Conservation (phyloP, 352 stramenopile species). For the Pythium aristosporum region DNA sequence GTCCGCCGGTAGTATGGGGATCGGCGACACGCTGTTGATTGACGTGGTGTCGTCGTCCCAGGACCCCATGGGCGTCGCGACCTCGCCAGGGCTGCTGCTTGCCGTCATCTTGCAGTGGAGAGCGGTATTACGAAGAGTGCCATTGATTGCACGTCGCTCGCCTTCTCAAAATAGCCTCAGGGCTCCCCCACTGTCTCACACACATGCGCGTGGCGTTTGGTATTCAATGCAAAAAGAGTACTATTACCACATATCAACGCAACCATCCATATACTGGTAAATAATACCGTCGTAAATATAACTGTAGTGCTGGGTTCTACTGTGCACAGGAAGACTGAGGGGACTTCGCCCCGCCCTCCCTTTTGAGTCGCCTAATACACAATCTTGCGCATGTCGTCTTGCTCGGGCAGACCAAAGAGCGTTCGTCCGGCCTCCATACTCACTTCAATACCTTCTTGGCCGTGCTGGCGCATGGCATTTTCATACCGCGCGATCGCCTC, state of each 20-base stretch:
- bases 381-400: constrained; percentile 46
- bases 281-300: no score
- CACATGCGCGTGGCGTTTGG: no score
- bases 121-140: no score
- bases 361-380: background rate
- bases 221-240: no score
- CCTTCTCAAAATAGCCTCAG: no score
- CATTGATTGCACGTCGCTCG: no score
- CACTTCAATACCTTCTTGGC: constrained; percentile 40
- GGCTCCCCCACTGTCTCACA: no score
- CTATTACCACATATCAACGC: no score
- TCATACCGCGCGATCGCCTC: constrained; percentile 60
- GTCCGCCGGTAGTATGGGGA: background rate
- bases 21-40: background rate
- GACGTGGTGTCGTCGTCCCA: constrained; percentile 11
- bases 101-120: background rate
- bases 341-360: no score
- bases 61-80: background rate
- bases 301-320: no score
- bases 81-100: background rate
- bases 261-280: no score
- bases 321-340: no score
- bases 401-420: constrained; percentile 43
- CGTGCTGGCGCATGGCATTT: constrained; percentile 53
- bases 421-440: constrained; percentile 43